Evolutionary conservation across 768 basidiomycete species (phyloP), one percentile per base, ranked within the genome.

Genomic region (Cystobasidium tubakii): DNA sequence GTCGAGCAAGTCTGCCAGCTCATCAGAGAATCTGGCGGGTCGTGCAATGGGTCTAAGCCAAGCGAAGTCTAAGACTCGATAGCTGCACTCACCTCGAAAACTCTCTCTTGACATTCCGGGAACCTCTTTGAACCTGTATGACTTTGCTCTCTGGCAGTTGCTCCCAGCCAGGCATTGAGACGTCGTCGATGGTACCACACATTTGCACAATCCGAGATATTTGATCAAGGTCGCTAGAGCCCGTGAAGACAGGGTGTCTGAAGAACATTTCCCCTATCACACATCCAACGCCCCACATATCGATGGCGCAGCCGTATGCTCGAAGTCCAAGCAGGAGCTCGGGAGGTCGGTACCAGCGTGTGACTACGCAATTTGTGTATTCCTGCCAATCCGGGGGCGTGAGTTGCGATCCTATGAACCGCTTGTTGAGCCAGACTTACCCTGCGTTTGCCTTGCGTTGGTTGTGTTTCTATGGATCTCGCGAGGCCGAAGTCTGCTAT

Each of bases 211-310:
- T 98, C 82, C 87, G 88, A 77, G 89, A 87, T 12, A 96, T 82
- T 79, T 98, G 96, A 81, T 94, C 90, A n/a, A 92, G 82, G 77
- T 99, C 96, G 12, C 90, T 88, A 23, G 85, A 86, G 19, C 95
- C 95, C 6, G 88, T 88, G 67, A 98, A 84, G 72, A 99, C 92
- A 0, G 95, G 94, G 69, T 86, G 84, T 54, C 89, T 86, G 72
- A 86, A 85, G 81, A 91, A 95, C 92, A 98, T 97, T 82, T 99
- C 96, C 34, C 90, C 95, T n/a, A 98, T 84, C 33, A 97, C 91
- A 81, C 95, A 96, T 88, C 95, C 96, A 66, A 98, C 88, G 7
- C 95, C 92, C 96, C 96, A 99, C 78, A 99, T 88, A 81, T 99
- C 96, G 53, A 99, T 89, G 77, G 92, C 91, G 0, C 91, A 90